A percentile compares a stretch with the other conserved stretches of the same genome.
These are phyloP conservation scores for Microstegium vimineum DNA, from an alignment of 176 grass and related monocot genomes.

Conservation along the genomic window DNA sequence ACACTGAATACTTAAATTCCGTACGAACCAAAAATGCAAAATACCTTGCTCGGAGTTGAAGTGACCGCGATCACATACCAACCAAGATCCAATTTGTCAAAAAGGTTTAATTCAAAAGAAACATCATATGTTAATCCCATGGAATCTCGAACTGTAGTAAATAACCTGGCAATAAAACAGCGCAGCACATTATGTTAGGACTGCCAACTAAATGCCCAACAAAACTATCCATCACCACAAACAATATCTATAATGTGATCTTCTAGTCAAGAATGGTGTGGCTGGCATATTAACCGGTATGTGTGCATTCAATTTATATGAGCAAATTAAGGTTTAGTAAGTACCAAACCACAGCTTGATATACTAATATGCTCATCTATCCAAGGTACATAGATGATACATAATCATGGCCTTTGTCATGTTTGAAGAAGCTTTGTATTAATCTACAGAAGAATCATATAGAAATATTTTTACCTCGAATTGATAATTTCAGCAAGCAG, in stretches of 20 bases:
- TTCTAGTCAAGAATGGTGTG: not conserved
- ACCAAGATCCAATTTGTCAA: constrained; percentile 90
- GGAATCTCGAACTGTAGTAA: constrained; percentile 95
- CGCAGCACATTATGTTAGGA: constrained; percentile 17
- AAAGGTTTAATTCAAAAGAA: constrained; percentile 98
- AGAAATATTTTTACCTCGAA: constrained; percentile 68
- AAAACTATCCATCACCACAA: not conserved
- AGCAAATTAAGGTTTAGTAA: not conserved
- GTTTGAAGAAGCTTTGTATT: not conserved
- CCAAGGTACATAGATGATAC: not conserved
- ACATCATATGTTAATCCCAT: constrained; percentile 96
- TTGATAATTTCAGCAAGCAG: constrained; percentile 97
- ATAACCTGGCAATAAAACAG: constrained; percentile 60
- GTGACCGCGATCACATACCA: constrained; percentile 98
- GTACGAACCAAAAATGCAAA: constrained; percentile 3
- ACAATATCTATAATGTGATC: not conserved
- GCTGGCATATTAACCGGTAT: not conserved
- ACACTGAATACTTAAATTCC: not conserved
- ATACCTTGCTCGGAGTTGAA: constrained; percentile 89
- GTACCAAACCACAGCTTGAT: constrained; percentile 3
- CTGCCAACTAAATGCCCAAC: not conserved
- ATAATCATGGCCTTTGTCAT: not conserved
- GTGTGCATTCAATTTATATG: not conserved
- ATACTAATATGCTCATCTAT: not conserved
- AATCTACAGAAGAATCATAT: constrained; percentile 3